Evolutionary conservation across 2,329 filamentous ascomycete genomes (phyloP).

Genomic region (Trichoderma sp.): DNA sequence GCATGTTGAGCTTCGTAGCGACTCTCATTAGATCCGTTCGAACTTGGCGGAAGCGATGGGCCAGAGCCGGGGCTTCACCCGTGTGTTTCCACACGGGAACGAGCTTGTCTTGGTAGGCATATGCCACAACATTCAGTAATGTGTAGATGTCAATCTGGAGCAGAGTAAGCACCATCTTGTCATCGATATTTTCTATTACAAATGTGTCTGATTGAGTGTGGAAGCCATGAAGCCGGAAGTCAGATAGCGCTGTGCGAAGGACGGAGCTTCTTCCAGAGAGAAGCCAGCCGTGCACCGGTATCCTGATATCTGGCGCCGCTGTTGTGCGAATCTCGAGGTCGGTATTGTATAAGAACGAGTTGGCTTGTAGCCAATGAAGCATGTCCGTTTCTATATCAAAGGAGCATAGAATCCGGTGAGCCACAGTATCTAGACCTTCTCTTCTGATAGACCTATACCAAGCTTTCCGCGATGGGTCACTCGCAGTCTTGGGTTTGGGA

Average conservation of each 20-base stretch:
- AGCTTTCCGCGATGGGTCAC: slow-evolving; percentile 40
- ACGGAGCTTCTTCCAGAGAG: slow-evolving; percentile 69
- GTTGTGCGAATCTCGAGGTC: slow-evolving; percentile 52
- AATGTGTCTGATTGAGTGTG: slow-evolving; percentile 30
- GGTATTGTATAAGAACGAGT: slow-evolving; percentile 40
- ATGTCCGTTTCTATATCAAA: slow-evolving; percentile 65
- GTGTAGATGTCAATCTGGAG: slow-evolving; percentile 70
- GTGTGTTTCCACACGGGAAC: slow-evolving; percentile 86
- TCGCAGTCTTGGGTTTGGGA: slow-evolving; percentile 32
- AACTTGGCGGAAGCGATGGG: slow-evolving; percentile 73
- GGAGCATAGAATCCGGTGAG: slow-evolving; percentile 56
- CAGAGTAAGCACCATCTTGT: slow-evolving; percentile 60
- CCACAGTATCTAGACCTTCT: slow-evolving; percentile 50
- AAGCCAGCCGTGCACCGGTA: slow-evolving; percentile 83
- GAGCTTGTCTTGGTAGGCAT: slow-evolving; percentile 73
- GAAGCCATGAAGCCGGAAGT: slow-evolving; percentile 44
- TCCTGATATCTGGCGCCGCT: slow-evolving; percentile 61
- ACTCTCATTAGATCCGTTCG: slow-evolving; percentile 84
- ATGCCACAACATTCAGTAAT: slow-evolving; percentile 74
- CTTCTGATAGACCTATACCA: slow-evolving; percentile 33
- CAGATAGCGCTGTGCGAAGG: slow-evolving; percentile 59
- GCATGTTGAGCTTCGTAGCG: slow-evolving; percentile 68
- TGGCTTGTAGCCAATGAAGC: slow-evolving; percentile 43
- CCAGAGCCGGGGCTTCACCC: slow-evolving; percentile 60
- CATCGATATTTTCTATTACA: slow-evolving; percentile 39